Base-by-base conservation (phyloP, 2,329 filamentous ascomycete species). In the Diatrype stigma region DNA sequence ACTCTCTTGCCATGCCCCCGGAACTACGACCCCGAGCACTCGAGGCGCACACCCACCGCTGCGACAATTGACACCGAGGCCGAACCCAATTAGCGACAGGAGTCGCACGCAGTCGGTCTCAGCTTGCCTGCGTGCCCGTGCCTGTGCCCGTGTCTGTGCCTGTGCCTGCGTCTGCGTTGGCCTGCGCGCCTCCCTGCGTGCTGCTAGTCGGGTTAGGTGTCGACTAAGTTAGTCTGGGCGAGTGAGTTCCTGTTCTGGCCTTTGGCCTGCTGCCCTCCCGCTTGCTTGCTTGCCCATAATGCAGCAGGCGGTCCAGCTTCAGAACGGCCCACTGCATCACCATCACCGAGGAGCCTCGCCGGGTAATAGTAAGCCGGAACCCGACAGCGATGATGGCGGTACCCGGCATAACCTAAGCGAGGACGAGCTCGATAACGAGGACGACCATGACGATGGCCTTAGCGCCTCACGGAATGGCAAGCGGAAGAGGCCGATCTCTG, bases 401-500 rank as follows among this genome's bases (percentile, higher is more conserved):
- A 68, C 71, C 55, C 19, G 11, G 40, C 56, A 56, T 44, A 55
- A 62, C 49, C 71, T 75, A 47, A 80, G 76, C 62, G 72, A 62
- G 35, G 73, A 73, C 46, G 72, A 74, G 42, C 61, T 65, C 46
- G 70, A 73, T 47, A 75, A 78, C 42, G 73, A 74, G 51, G 51
- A 60, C 48, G 58, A 63, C 11, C 60, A 64, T 45, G 63, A 67
- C 30, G 62, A 61, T 47, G 54, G 70, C 45, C 55, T 60, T 37
- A 73, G 77, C 47, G 63, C 68, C 21, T 65, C 65, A 28, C 72
- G 71, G 48, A 70, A 66, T 54, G 74, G 77, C 52, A 85, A 85
- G 67, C 77, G 81, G 55, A 85, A 84, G 65, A 74, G 81, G 52
- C 79, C 79, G 53, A 74, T 82, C 46, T 82, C 80, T 52, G 80